Conservation (phyloP, 495 filamentous ascomycete species). For the Xylaria cubensis region DNA sequence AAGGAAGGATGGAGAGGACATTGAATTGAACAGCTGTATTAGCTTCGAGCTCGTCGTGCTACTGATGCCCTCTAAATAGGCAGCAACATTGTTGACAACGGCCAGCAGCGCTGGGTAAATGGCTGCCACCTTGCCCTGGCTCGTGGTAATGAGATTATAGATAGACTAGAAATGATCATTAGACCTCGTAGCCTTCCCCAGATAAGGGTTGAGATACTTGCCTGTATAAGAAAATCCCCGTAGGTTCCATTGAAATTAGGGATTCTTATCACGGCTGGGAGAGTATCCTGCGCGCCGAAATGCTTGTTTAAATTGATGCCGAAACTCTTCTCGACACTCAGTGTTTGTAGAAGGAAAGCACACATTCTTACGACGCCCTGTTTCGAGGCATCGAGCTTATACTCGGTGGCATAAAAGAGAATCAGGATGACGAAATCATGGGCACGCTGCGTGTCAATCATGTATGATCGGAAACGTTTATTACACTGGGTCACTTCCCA, state of each 20-base stretch:
- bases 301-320: constrained; percentile 86
- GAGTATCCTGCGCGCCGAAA: constrained; percentile 87
- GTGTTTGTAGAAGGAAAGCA: constrained; percentile 92
- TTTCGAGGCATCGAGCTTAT: constrained; percentile 83
- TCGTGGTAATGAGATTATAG: constrained; percentile 87
- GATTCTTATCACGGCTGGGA: constrained; percentile 82
- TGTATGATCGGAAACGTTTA: constrained; percentile 94
- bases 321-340: constrained; percentile 92
- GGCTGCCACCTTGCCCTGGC: constrained; percentile 87
- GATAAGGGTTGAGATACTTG: constrained; percentile 50
- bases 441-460: constrained; percentile 92
- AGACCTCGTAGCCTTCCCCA: not conserved
- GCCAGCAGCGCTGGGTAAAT: constrained; percentile 93
- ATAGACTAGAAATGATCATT: constrained; percentile 69
- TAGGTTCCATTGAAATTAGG: constrained; percentile 87
- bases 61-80: constrained; percentile 79
- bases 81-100: constrained; percentile 89
- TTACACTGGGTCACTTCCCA: constrained; percentile 99
- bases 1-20: constrained; percentile 95
- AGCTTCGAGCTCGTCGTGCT: constrained; percentile 79
- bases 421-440: constrained; percentile 93
- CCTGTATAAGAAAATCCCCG: constrained; percentile 92
- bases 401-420: constrained; percentile 90
- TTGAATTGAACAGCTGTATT: constrained; percentile 87
- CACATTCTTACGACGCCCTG: constrained; percentile 96